Base-by-base conservation (phyloP, 2,329 filamentous ascomycete genomes). In the Clathrospora elynae region DNA sequence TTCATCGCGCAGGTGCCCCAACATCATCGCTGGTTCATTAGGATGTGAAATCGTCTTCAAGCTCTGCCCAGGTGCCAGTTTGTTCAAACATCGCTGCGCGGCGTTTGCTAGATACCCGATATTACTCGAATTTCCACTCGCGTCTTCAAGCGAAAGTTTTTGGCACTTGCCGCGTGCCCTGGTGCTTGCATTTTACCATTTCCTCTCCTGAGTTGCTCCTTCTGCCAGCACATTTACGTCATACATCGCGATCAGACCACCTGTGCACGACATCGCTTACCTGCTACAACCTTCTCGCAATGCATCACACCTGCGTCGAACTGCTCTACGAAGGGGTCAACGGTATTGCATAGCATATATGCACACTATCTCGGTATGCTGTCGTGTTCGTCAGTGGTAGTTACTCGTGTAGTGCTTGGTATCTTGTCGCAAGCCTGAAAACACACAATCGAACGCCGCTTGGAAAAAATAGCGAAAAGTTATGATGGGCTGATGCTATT, bases 151-250 rank as follows among this genome's bases (percentile, higher is more conserved):
- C 11, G 20, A 29, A 37, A 36, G 32, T 13, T 42, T 12, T 16
- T 22, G 33, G 23, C 37, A 30, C 42, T 31, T 6, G 19, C 31
- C 37, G 19, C 23, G 25, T 23, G 45, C 46, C 46, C 34, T 42
- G 44, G 20, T 48, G 41, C 44, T 44, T 46, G 16, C 9, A 34
- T 28, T 36, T 25, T 11, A 33, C 14, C 26, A 14, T 34, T 43
- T 20, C 34, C 30, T 46, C 13, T 24, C 13, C 30, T 43, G 32
- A 20, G 12, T 40, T 23, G 23, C n/a, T 22, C 13, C 28, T 22
- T 16, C 14, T 46, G 43, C 47, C 51, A 59, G 35, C 49, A 38
- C 50, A 51, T 31, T 33, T 24, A 30, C 34, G 42, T 53, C 28
- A 42, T 38, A 46, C 41, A 45, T 47, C 40, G 51, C 46, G 11